Evolutionary conservation across 2,329 filamentous ascomycete genomes (phyloP), one percentile per base, ranked within the genome.

Genomic region (Phyllosticta paracitricarpa): DNA sequence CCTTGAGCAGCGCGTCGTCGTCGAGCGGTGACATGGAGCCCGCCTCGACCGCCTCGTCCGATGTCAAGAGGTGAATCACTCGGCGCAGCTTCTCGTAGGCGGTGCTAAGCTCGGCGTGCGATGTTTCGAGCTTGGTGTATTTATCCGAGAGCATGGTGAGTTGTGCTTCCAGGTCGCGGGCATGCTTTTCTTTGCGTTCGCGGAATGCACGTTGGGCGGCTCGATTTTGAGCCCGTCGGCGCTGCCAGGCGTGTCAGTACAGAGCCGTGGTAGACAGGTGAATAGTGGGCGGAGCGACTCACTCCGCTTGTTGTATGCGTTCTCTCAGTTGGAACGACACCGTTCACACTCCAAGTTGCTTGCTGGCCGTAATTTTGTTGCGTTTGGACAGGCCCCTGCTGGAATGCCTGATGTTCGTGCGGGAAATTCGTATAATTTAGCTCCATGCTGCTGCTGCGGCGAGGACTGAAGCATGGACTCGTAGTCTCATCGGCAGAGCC

Each of bases 121-220:
- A 82, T 58, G 78, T 76, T 64, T 79, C 78, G 59, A 86, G 78
- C 35, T 77, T 76, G 62, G 79, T 80, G 69, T 85, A 82, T 65
- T 80, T 81, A 25, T 81, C 78, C 64, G 80, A 79, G 57, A 83
- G 73, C 19, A 81, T 78, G 55, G 72, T 72, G 33, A 87, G 78
- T 57, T 84, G 78, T 40, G 76, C 69, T 69, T 87, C 84, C 22
- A 87, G 79, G 65, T 87, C 84, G 63, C 81, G 81, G 67, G 86
- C 85, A 64, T 85, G 81, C 69, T 86, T 84, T 68, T 87, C 83
- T 67, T 85, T 86, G 59, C 83, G 78, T 69, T 86, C 82, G 56
- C 83, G 77, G 68, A 85, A 85, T 0, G 82, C 83, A 62, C 83
- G 75, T 69, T 85, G 83, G 2, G 83, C 84, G 51, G 82, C 82